Conservation (phyloP, 177 flowering plant species). For the Vitis hybrid region DNA sequence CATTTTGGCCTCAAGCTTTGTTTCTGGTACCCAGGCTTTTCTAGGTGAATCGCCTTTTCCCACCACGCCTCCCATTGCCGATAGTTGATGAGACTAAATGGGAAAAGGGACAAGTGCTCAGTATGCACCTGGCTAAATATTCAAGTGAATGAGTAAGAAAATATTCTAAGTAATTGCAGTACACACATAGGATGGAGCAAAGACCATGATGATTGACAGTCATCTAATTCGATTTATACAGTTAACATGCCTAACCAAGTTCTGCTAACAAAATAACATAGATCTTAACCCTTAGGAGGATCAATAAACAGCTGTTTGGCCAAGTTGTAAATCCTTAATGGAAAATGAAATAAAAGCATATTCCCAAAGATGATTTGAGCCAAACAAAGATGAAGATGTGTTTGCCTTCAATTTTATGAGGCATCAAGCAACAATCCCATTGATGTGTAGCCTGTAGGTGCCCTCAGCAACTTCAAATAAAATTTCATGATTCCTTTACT, state of each 20-base stretch:
- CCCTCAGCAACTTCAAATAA: no score
- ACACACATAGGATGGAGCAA: background rate
- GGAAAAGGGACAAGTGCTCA: background rate
- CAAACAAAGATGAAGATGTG: no score
- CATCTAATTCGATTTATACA: background rate
- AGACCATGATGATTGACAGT: background rate
- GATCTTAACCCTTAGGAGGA: no score
- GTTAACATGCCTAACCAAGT: background rate
- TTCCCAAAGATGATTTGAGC: no score
- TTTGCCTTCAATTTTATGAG: no score
- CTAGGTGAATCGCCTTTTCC: constrained; percentile 49
- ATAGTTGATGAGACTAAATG: constrained; percentile 5
- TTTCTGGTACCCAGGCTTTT: constrained; percentile 46
- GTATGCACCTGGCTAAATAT: constrained; percentile 4
- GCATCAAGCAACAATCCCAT: no score
- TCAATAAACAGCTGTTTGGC: no score
- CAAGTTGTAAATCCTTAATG: no score
- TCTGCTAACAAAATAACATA: background rate
- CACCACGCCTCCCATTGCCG: constrained; percentile 65
- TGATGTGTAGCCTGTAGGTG: no score
- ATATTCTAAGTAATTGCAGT: background rate
- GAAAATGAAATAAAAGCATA: no score
- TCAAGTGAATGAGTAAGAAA: constrained; percentile 3
- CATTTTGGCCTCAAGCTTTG: constrained; percentile 88
- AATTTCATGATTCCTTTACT: no score